Percentiles rank a stretch among this genome's conserved stretches.
These are phyloP conservation scores for Penicillium hesseltinei DNA, from an alignment of 2,329 filamentous ascomycete species.

Conservation along the genomic window DNA sequence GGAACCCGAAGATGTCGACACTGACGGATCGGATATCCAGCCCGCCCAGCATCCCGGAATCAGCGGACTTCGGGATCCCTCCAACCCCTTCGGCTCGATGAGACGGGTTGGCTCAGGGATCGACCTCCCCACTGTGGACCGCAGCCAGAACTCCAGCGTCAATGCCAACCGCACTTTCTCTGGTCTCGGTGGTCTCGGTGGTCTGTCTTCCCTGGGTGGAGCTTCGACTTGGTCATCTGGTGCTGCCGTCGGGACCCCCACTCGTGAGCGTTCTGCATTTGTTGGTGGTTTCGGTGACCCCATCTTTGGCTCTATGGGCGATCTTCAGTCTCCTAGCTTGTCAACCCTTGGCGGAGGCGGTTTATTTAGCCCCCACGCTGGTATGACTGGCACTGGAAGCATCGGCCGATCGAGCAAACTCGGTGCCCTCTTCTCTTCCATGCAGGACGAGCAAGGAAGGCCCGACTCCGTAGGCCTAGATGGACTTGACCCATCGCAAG, in stretches of 20 bases:
- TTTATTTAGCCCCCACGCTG: constrained; percentile 63
- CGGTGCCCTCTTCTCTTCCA: constrained; percentile 80
- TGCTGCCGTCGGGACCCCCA: constrained; percentile 73
- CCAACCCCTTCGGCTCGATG: constrained; percentile 55
- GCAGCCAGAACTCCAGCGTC: constrained; percentile 88
- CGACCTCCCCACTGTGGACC: constrained; percentile 68
- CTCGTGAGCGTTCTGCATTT: constrained; percentile 54
- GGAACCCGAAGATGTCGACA: constrained; percentile 62
- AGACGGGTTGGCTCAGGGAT: constrained; percentile 54
- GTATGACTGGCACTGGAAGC: constrained; percentile 59
- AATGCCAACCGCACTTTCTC: constrained; percentile 70
- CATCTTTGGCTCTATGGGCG: constrained; percentile 72
- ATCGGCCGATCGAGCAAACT: constrained; percentile 77
- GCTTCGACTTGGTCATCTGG: constrained; percentile 53
- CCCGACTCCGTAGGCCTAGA: constrained; percentile 61
- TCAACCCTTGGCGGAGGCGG: constrained; percentile 43
- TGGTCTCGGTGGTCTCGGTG: constrained; percentile 52
- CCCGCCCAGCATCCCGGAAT: constrained; percentile 53
- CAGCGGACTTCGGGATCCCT: constrained; percentile 53
- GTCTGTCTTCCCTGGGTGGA: constrained; percentile 55
- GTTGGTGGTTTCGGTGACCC: constrained; percentile 55
- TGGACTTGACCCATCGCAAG: constrained; percentile 43
- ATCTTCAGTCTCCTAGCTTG: constrained; percentile 60
- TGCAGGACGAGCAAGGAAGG: constrained; percentile 62
- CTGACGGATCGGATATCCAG: constrained; percentile 54